phyloP scores from a whole-genome alignment of 805 yeast species.

The Teunomyces atbi region DNA sequence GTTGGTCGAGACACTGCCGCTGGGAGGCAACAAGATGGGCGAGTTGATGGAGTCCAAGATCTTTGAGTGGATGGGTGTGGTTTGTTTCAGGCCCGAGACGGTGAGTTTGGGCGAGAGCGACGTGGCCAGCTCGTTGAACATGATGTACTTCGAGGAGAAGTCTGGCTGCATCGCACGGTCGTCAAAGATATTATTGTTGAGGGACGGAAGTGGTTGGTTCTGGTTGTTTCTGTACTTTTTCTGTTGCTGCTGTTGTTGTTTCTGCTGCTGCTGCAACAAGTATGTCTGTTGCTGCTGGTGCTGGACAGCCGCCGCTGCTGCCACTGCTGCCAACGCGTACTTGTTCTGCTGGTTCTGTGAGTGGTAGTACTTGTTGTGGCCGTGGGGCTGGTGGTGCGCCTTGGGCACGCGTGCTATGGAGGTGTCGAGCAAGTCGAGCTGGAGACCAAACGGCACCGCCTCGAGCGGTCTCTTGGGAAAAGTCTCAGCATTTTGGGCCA shows the following conservation, averaged over 20 bases:
- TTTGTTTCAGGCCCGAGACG: slow-evolving; percentile 5
- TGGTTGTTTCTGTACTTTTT: slow-evolving; percentile 2
- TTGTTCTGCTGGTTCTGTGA: slow-evolving; percentile 19
- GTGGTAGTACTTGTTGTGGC: slow-evolving; percentile 10
- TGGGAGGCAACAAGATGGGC: slow-evolving; percentile 21
- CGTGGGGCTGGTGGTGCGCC: slow-evolving; percentile 8
- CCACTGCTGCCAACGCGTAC: slow-evolving; percentile 27
- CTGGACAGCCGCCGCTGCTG: slow-evolving; percentile 33
- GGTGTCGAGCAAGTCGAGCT: slow-evolving; percentile 25
- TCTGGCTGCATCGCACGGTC: slow-evolving; percentile 8
- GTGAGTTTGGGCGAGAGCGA: slow-evolving; percentile 15
- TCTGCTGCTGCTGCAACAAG: slow-evolving; percentile 17
- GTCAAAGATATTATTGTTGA: neutral
- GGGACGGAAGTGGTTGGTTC: slow-evolving; percentile 4
- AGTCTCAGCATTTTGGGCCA: slow-evolving; percentile 1
- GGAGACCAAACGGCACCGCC: slow-evolving; percentile 26
- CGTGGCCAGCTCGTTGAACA: slow-evolving; percentile 17
- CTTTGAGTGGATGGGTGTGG: slow-evolving; percentile 15
- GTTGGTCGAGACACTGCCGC: slow-evolving; percentile 12
- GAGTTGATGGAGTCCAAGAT: slow-evolving; percentile 18
- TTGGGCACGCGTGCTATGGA: slow-evolving; percentile 8
- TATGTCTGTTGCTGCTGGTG: slow-evolving; percentile 23
- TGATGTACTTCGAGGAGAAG: slow-evolving; percentile 14
- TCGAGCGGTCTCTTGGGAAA: slow-evolving; percentile 27
- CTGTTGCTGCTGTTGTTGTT: slow-evolving; percentile 7